Conservation (phyloP, 1,284 basidiomycete genomes). For the Ceratobasidium papillatum region DNA sequence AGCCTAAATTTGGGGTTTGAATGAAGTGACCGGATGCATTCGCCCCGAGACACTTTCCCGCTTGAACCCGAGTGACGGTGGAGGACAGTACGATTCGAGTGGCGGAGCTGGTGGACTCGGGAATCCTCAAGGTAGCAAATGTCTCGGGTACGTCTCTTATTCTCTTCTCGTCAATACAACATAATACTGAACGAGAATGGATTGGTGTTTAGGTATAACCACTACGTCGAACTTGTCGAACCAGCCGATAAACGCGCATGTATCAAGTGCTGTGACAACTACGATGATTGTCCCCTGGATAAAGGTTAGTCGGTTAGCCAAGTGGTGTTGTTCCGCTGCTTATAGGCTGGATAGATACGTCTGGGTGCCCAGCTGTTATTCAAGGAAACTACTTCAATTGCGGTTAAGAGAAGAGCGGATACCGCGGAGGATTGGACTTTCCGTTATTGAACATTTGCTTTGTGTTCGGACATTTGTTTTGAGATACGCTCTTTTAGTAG, state of each 20-base stretch:
- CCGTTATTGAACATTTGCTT: no score
- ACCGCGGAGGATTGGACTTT: no score
- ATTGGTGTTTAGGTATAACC: constrained; percentile 43
- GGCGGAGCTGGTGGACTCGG: constrained; percentile 49
- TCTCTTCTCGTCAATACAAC: not conserved
- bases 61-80: constrained; percentile 46
- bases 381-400: constrained; percentile 45
- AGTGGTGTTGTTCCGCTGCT: not conserved
- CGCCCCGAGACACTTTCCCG: constrained; percentile 35
- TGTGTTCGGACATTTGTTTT: no score
- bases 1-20: not conserved
- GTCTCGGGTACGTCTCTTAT: constrained; percentile 44
- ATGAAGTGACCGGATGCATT: constrained; percentile 44
- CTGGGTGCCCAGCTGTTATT: constrained; percentile 45
- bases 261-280: constrained; percentile 49
- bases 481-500: no score
- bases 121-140: constrained; percentile 48
- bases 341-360: constrained; percentile 36
- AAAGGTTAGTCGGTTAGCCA: constrained; percentile 22
- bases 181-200: not conserved
- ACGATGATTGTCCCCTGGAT: constrained; percentile 43
- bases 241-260: constrained; percentile 47
- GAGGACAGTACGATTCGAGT: constrained; percentile 51
- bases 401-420: not conserved
- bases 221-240: constrained; percentile 50